These are phyloP conservation scores for Picochlorum sp. DNA, from an alignment of 139 green algal species.

Conservation along the genomic window DNA sequence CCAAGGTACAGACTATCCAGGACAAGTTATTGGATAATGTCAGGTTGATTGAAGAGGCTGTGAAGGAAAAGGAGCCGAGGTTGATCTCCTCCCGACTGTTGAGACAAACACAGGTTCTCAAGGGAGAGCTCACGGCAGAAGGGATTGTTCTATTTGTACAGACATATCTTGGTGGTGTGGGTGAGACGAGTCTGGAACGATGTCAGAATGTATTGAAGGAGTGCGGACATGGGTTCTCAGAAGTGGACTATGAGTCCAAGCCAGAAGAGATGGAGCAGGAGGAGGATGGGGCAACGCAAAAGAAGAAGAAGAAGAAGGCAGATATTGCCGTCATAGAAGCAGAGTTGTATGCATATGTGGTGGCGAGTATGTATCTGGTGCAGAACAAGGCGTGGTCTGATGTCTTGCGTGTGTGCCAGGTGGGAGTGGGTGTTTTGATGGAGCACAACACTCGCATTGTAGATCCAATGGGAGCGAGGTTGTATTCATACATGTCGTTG, in stretches of 20 bases:
- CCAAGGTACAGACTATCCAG: conserved; percentile 7
- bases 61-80: conserved; percentile 75
- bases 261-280: background rate
- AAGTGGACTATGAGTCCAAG: conserved; percentile 8
- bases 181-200: conserved; percentile 36
- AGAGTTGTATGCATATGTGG: conserved; percentile 75
- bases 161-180: conserved; percentile 12
- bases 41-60: conserved; percentile 59
- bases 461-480: conserved; percentile 74
- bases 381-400: conserved; percentile 56
- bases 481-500: conserved; percentile 89
- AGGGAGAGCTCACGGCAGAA: conserved; percentile 41
- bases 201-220: no score
- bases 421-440: background rate
- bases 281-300: background rate
- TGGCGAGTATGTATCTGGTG: conserved; percentile 66
- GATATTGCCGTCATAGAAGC: conserved; percentile 22
- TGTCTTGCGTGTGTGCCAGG: background rate
- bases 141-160: conserved; percentile 49
- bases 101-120: conserved; percentile 55
- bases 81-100: conserved; percentile 60
- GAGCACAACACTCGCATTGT: conserved; percentile 79
- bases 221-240: background rate
- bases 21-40: conserved; percentile 25
- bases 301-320: background rate